Evolutionary conservation across 2,329 filamentous ascomycete genomes (phyloP).

Genomic region (Aspergillus caelatus): DNA sequence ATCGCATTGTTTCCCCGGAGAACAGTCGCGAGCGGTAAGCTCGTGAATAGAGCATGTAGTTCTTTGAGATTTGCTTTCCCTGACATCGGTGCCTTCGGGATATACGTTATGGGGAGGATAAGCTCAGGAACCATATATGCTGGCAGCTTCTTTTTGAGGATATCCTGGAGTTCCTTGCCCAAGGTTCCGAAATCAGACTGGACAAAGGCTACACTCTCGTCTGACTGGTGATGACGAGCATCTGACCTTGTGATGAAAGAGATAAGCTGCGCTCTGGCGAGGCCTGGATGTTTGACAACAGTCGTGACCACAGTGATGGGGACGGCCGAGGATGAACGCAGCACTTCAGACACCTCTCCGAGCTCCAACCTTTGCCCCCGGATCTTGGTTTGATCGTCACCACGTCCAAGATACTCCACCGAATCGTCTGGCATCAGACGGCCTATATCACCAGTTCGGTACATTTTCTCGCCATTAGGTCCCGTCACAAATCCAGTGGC

Average conservation of each 20-base stretch:
- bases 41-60: constrained; percentile 30
- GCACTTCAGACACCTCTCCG: constrained; percentile 62
- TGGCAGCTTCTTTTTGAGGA: constrained; percentile 30
- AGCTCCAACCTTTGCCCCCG: constrained; percentile 80
- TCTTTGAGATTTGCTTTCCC: constrained; percentile 38
- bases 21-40: constrained; percentile 28
- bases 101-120: constrained; percentile 27
- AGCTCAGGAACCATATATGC: constrained; percentile 33
- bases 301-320: constrained; percentile 31
- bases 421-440: constrained; percentile 75
- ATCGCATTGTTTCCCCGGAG: constrained; percentile 21
- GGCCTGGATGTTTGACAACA: constrained; percentile 31
- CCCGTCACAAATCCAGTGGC: constrained; percentile 25
- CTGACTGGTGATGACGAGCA: constrained; percentile 11
- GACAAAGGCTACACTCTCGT: constrained; percentile 18
- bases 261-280: constrained; percentile 32
- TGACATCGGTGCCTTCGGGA: constrained; percentile 33
- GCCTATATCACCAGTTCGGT: constrained; percentile 80
- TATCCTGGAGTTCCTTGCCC: constrained; percentile 27
- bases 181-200: constrained; percentile 23
- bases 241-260: constrained; percentile 30
- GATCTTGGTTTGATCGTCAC: constrained; percentile 82
- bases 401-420: constrained; percentile 71
- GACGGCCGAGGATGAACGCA: constrained; percentile 27
- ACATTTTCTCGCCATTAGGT: constrained; percentile 54